Base-by-base conservation (phyloP, 805 yeast genomes). In the Hanseniaspora guilliermondii region DNA sequence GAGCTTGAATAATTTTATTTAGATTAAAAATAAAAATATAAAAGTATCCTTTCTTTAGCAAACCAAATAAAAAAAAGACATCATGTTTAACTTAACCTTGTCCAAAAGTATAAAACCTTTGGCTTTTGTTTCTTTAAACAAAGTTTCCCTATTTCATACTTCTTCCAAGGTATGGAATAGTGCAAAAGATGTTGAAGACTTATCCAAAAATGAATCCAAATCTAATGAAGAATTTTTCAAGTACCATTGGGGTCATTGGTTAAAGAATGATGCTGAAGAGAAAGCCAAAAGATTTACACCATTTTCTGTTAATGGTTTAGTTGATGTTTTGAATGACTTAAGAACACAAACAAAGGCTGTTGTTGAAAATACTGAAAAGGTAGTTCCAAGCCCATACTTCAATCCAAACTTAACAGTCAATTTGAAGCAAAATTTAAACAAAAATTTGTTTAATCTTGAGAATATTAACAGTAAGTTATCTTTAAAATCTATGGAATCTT, bases 191-290 rank as follows among this genome's bases (percentile, higher is more conserved):
- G 69, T 66, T 60, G 83, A 89, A 53, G 74, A 74, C 56, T 63
- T 84, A 24, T 68, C 76, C 30, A 83, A 83, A 61, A 77, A 78
- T 55, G 68, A 73, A 39, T 89, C 84, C 63, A 87, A 87, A 11
- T 70, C 79, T 49, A 75, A 89, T 67, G 77, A 76, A 55, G 73
- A 79, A 42, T 86, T 93, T 63, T 91, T 87, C 73, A 79, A 84
- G 61, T 91, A 88, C 65, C 74, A 93, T 2, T 91, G 97, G 95
- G 98, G 98, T 47, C 77, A 95, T 6, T 91, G 97, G 97, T 71
- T 89, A 62, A 78, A 75, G 58, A 79, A 91, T 64, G 96, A 93
- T 65, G 76, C 74, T 55, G 68, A 68, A 33, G 89, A 93, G 65
- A 84, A 86, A 63, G 79, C 75, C 16, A 79, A 79, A 60, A 80